Percentiles rank a stretch among this genome's conserved stretches.
Evolutionary conservation across 1,284 basidiomycete species (phyloP).

Genomic region (Leucoagaricus sp.): DNA sequence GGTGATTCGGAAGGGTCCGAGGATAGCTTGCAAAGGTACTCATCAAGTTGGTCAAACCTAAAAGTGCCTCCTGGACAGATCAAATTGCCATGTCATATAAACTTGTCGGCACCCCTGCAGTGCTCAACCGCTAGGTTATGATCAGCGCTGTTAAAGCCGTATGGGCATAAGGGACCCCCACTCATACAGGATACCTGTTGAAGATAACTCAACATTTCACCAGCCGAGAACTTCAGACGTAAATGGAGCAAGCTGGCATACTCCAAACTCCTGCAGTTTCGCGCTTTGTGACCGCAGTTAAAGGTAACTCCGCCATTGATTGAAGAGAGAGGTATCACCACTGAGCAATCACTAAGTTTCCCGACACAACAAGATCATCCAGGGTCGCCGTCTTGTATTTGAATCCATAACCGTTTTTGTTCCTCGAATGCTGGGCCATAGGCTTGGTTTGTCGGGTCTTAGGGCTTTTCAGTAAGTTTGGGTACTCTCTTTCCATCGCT

Average conservation of each 20-base stretch:
- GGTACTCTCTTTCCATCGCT: too few relatives aligned
- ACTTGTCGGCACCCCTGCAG: background rate
- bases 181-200: constrained; percentile 3
- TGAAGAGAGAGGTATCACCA: background rate
- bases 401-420: too few relatives aligned
- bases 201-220: background rate
- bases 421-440: too few relatives aligned
- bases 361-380: background rate
- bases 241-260: background rate
- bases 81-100: constrained; percentile 2
- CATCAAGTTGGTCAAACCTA: background rate
- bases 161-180: background rate
- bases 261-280: background rate
- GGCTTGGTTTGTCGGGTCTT: too few relatives aligned
- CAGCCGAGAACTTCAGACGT: background rate
- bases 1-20: too few relatives aligned
- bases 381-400: background rate
- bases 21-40: too few relatives aligned
- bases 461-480: too few relatives aligned
- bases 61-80: background rate
- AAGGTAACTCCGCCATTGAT: constrained; percentile 10
- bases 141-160: background rate
- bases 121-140: background rate
- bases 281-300: constrained; percentile 10
- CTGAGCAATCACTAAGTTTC: background rate